Base-by-base conservation (phyloP, 2,329 filamentous ascomycete genomes). In the Teratosphaeria epicoccoides region DNA sequence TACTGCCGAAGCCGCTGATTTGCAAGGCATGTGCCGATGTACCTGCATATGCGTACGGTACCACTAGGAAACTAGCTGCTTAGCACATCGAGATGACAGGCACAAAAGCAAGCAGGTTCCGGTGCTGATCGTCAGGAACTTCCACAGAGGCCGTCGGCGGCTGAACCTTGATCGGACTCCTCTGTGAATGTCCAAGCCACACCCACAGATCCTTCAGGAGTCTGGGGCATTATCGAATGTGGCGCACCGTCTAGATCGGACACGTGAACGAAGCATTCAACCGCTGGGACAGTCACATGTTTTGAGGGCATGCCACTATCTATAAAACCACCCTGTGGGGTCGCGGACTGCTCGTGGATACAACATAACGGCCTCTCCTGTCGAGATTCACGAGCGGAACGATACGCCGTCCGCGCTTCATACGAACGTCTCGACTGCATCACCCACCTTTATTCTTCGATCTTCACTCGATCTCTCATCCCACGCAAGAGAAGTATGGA, bases 401-500 rank as follows among this genome's bases (percentile, higher is more conserved):
- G 14, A 7, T 22, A 17, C 14, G 33, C 33, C n/a, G 6, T 40
- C 20, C 20, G 4, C n/a, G 33, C 33, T 20, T 45, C 40, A 28
- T 4, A 22, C n/a, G 40, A 46, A 49, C 20, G 51, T 49, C 51
- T 52, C 46, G 22, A 52, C 52, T 11, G 23, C 14, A 26, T 56
- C 52, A 12, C 54, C 52, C 49, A 26, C 46, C 33, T 26, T 29
- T n/a, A 56, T 52, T 20, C 28, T 29, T 6, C 43, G 24, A 17
- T 40, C 33, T 17, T 9, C 33, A 40, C 1, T 14, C 33, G 33
- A 17, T 14, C 9, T 24, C 29, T 24, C n/a, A 24, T 50, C 50
- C 10, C 33, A 40, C n/a, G 25, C 47, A 28, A 63, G 44, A 10
- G 61, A 55, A 29, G 76, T 74, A 70, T 98, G 91, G 53, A 85